A percentile compares a stretch with the other conserved stretches of the same genome.
These are phyloP conservation scores for Calonectria multiphialidica DNA, from an alignment of 2,329 filamentous ascomycete genomes.

Conservation along the genomic window DNA sequence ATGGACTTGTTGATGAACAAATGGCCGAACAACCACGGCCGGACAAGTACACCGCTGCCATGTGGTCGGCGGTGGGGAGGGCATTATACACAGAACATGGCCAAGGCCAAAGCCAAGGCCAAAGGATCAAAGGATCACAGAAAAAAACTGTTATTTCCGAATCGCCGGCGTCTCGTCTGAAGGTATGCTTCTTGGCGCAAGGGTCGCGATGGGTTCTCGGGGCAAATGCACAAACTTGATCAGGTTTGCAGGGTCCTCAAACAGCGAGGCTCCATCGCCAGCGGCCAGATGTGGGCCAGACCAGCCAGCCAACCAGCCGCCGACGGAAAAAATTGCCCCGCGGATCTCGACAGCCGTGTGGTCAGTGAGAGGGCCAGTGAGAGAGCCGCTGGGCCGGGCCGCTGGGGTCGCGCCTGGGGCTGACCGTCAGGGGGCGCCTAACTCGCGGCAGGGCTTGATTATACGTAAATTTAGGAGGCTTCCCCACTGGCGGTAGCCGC, in stretches of 20 bases:
- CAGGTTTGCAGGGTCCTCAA: slow-evolving; percentile 22
- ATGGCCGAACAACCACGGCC: neutral
- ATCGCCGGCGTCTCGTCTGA: neutral
- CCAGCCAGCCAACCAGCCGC: slow-evolving; percentile 23
- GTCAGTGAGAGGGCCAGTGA: neutral
- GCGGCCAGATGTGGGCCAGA: neutral
- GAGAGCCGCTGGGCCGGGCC: neutral
- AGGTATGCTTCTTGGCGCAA: neutral
- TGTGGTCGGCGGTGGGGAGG: neutral
- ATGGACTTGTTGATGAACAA: neutral
- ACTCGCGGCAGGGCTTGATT: neutral
- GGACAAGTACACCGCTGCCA: neutral
- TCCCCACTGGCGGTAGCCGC: neutral
- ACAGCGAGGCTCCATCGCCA: slow-evolving; percentile 1
- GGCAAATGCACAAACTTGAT: slow-evolving; percentile 15
- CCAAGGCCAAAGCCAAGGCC: neutral
- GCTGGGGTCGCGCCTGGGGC: neutral
- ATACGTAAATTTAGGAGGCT: neutral
- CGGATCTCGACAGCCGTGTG: slow-evolving; percentile 18
- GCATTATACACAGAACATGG: neutral
- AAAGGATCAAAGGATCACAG: neutral
- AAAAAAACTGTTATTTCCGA: neutral
- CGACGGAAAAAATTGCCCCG: slow-evolving; percentile 31
- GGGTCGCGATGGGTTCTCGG: no score
- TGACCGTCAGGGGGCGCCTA: neutral